Evolutionary conservation across 176 grass and related monocot species (phyloP).

Genomic region (Avena sativa): DNA sequence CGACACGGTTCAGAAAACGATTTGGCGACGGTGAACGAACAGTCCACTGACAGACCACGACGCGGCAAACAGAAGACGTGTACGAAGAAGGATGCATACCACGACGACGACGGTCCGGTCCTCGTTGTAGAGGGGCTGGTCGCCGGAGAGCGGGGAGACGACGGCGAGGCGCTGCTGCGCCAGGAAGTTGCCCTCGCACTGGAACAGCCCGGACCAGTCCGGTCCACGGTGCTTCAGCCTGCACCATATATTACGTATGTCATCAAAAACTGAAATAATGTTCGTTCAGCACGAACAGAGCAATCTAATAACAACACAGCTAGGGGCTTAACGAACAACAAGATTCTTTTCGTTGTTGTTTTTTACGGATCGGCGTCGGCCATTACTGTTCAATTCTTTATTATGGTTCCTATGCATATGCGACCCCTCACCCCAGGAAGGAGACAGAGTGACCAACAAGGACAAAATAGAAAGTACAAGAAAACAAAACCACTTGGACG

Average conservation of each 20-base stretch:
- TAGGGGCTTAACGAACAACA: background rate
- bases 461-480: background rate
- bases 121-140: constrained; percentile 92
- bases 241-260: constrained; percentile 14
- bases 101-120: constrained; percentile 82
- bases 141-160: constrained; percentile 88
- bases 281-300: background rate
- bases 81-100: constrained; percentile 48
- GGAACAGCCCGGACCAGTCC: constrained; percentile 90
- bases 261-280: background rate
- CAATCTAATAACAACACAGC: background rate
- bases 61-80: no score
- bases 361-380: background rate
- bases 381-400: constrained; percentile 28
- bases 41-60: no score
- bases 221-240: constrained; percentile 93
- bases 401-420: background rate
- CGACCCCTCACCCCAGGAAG: background rate
- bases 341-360: constrained; percentile 4
- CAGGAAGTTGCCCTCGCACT: constrained; percentile 81
- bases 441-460: background rate
- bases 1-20: background rate
- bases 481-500: background rate
- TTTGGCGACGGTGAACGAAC: no score
- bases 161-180: constrained; percentile 88